Conservation (phyloP, 164 flowering plant species). For the Echeveria elegans region DNA sequence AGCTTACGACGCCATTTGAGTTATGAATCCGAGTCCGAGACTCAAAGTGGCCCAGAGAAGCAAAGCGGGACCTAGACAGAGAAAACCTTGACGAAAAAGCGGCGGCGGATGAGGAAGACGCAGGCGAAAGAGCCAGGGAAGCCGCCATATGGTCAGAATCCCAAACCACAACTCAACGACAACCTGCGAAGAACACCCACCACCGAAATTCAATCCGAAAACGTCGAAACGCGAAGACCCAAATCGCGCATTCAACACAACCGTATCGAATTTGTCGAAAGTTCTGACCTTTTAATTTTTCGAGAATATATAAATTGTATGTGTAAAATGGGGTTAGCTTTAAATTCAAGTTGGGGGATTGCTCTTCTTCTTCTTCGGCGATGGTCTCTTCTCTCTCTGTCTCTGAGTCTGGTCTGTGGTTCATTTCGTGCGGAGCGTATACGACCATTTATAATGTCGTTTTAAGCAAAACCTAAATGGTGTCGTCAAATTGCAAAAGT, state of each 20-base stretch:
- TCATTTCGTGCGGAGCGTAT: neutral
- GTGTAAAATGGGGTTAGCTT: too few species aligned
- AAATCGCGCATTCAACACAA: neutral
- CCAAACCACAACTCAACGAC: neutral
- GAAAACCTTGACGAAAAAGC: neutral
- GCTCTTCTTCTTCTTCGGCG: neutral
- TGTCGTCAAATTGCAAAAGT: too few species aligned
- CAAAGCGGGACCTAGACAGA: neutral
- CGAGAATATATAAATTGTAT: neutral
- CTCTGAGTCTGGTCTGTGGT: neutral
- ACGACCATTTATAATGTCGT: neutral
- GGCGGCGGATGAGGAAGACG: conserved; percentile 4
- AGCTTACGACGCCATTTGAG: conserved; percentile 1
- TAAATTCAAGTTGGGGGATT: neutral
- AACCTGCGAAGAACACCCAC: neutral
- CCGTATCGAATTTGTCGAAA: neutral
- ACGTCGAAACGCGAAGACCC: too few species aligned
- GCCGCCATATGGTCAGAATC: neutral
- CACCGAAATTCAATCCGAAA: neutral
- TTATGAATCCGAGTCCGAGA: neutral
- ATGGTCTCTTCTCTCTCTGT: too few species aligned
- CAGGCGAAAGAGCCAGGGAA: neutral
- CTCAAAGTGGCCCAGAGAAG: neutral
- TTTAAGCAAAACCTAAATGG: neutral
- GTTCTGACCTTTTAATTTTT: neutral